phyloP scores from a whole-genome alignment of 129 eudicot species.

The Solidago caesia region DNA sequence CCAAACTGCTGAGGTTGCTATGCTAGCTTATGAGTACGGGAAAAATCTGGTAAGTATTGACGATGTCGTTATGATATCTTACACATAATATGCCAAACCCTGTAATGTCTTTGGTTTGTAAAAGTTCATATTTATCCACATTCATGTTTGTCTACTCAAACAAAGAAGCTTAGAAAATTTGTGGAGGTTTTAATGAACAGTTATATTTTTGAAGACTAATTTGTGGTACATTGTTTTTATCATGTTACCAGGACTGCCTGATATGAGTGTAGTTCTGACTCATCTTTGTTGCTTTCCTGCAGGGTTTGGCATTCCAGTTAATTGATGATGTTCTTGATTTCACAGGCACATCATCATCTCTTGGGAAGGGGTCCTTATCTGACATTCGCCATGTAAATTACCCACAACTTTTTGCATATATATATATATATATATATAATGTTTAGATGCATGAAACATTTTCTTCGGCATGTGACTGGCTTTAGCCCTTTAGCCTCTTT shows the following conservation, averaged over 20 bases:
- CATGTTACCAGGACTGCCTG: background rate
- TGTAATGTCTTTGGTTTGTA: background rate
- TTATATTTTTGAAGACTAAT: background rate
- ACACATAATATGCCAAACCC: background rate
- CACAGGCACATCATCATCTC: constrained; percentile 88
- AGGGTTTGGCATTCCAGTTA: constrained; percentile 94
- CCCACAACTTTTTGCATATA: background rate
- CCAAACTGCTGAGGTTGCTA: constrained; percentile 83
- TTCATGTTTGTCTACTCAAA: background rate
- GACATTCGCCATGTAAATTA: constrained; percentile 84
- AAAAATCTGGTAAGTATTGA: constrained; percentile 64
- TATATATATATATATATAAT: too few species aligned
- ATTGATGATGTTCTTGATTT: constrained; percentile 95
- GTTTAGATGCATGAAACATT: too few species aligned
- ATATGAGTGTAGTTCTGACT: constrained; percentile 14
- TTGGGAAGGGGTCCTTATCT: constrained; percentile 89
- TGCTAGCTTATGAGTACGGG: constrained; percentile 78
- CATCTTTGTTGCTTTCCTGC: constrained; percentile 17
- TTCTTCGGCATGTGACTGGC: too few species aligned
- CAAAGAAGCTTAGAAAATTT: background rate
- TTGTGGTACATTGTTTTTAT: background rate
- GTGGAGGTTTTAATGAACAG: background rate
- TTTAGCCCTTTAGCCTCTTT: too few species aligned
- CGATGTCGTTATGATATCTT: background rate
- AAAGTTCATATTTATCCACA: background rate